Percentiles rank a stretch among this genome's conserved stretches.
These are phyloP conservation scores for Coemansia sp. DNA, from an alignment of 192 early-diverging fungal species.

Conservation along the genomic window DNA sequence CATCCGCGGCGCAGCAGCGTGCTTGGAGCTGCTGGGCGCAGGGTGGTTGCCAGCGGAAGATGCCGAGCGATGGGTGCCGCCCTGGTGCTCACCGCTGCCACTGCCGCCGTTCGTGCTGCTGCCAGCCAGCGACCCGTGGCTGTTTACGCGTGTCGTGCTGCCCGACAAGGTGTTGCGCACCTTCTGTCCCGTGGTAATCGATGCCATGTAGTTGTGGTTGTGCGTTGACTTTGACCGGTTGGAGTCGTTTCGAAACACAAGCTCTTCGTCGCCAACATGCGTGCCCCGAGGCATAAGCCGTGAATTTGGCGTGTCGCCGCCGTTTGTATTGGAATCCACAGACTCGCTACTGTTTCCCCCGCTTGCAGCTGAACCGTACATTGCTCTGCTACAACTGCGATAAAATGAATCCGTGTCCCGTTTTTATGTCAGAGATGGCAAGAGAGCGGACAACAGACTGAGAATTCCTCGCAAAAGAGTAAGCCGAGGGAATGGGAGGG, in stretches of 20 bases:
- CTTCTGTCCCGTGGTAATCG: conserved; percentile 48
- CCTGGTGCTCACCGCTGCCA: conserved; percentile 24
- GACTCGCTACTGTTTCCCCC: conserved; percentile 44
- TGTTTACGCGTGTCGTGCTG: conserved; percentile 21
- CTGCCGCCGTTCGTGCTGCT: conserved; percentile 33
- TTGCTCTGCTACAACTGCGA: conserved; percentile 7
- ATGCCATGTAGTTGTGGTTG: conserved; percentile 54
- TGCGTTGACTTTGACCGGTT: conserved; percentile 41
- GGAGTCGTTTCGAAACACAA: conserved; percentile 51
- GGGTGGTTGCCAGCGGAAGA: conserved; percentile 25
- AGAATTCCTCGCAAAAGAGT: too few species aligned
- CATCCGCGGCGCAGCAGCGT: conserved; percentile 8
- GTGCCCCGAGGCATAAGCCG: conserved; percentile 50
- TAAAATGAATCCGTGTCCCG: neutral
- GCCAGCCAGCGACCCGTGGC: conserved; percentile 24
- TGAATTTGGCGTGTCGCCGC: conserved; percentile 28
- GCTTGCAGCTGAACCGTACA: conserved; percentile 39
- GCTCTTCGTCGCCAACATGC: conserved; percentile 43
- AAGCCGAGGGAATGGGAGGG: too few species aligned
- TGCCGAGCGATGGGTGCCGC: conserved; percentile 15
- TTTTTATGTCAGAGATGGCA: too few species aligned
- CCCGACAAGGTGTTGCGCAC: conserved; percentile 27
- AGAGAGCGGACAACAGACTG: too few species aligned
- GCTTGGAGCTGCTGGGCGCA: conserved; percentile 10
- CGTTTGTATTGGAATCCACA: conserved; percentile 23